These are phyloP conservation scores for Sporothrix variecibatus DNA, from an alignment of 2,329 filamentous ascomycete genomes.

Conservation along the genomic window DNA sequence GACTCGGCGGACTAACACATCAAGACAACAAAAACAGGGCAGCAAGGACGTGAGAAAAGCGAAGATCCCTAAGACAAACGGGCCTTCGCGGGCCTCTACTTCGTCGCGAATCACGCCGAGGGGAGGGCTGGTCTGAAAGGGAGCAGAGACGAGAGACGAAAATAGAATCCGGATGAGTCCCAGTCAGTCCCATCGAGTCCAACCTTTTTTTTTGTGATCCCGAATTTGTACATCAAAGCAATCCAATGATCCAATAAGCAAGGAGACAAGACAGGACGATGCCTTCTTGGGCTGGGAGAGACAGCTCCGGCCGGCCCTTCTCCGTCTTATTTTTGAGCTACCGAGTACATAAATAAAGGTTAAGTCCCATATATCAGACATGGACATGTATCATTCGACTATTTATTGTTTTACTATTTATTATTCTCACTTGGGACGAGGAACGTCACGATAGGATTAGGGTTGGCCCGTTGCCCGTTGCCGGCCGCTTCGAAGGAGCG, in stretches of 20 bases:
- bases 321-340: background rate
- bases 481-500: conserved; percentile 7
- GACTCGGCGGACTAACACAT: background rate
- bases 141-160: conserved; percentile 2
- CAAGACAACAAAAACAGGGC: conserved; percentile 15
- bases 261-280: background rate
- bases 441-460: background rate
- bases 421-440: background rate
- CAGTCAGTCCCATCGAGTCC: background rate
- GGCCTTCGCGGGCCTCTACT: background rate
- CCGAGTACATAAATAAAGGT: background rate
- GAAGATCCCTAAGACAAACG: background rate
- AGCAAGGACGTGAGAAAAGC: background rate
- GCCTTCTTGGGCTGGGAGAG: background rate
- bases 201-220: background rate
- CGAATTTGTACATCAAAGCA: background rate
- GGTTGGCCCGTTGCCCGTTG: conserved; percentile 13
- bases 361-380: background rate
- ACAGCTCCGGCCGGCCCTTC: background rate
- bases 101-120: conserved; percentile 5
- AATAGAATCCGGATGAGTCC: background rate
- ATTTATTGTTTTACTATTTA: background rate
- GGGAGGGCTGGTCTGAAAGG: too few species aligned
- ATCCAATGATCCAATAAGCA: background rate
- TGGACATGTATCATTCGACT: background rate